Conservation (phyloP, 1,284 basidiomycete genomes). For the Mycosarcoma maydis region DNA sequence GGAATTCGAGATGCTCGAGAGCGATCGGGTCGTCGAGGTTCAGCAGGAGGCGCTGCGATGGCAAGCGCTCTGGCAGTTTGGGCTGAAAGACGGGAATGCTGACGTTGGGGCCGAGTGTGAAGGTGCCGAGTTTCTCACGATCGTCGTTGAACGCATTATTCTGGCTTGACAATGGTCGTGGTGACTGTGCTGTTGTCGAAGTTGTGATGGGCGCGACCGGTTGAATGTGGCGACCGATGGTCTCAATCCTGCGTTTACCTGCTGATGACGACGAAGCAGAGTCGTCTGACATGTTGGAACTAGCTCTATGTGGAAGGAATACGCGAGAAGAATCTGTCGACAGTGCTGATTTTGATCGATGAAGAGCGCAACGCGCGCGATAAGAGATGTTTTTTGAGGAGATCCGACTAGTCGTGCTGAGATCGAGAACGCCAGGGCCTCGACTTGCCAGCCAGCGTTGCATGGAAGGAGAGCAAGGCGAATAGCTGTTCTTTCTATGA, state of each 20-base stretch:
- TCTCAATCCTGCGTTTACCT: constrained; percentile 34
- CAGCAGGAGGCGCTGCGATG: constrained; percentile 57
- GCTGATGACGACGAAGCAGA: constrained; percentile 18
- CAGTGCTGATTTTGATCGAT: neutral
- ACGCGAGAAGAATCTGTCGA: neutral
- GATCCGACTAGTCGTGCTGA: neutral
- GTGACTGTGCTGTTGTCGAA: constrained; percentile 12
- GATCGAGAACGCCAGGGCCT: constrained; percentile 4
- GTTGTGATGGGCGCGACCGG: constrained; percentile 31
- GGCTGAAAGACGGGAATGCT: constrained; percentile 59
- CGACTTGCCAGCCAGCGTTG: constrained; percentile 13
- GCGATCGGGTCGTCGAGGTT: constrained; percentile 62
- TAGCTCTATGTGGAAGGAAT: neutral
- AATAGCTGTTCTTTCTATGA: neutral
- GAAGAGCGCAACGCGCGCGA: neutral
- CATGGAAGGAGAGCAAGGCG: constrained; percentile 16
- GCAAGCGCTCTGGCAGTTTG: constrained; percentile 51
- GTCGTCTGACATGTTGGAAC: constrained; percentile 26
- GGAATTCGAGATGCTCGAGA: constrained; percentile 63
- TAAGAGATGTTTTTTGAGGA: neutral
- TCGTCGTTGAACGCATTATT: constrained; percentile 18
- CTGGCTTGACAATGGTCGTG: constrained; percentile 14
- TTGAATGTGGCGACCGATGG: constrained; percentile 42
- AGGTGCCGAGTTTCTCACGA: constrained; percentile 52
- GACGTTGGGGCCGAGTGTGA: constrained; percentile 62